Base-by-base conservation (phyloP, 140 eudicot genomes). In the Stevia rebaudiana region DNA sequence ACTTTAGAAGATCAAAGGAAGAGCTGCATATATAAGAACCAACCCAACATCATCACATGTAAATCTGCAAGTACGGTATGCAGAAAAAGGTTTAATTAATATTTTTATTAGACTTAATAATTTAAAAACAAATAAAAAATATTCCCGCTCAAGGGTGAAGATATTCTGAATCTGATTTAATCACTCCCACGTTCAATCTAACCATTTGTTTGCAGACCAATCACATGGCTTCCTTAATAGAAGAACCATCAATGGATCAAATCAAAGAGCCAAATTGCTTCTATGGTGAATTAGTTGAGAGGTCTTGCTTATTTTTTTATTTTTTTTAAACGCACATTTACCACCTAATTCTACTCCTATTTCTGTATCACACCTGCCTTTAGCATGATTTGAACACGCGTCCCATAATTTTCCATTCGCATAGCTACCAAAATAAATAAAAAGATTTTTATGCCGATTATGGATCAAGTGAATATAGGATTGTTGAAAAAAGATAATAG, bases 181-280 rank as follows among this genome's bases (percentile, higher is more conserved):
- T 81, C 65, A 86, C 76, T 78, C 80, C 83, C 90, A 86, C 77
- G 90, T 83, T 86, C 82, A 78, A 72, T 61, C 57, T 42, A 58
- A 40, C 76, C 39, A 46, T 53, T 58, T 52, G 59, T 51, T 53
- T n/a, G n/a, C n/a, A n/a, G n/a, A 36, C 28, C 74, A 44, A 39
- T 69, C 90, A 80, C 90, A 78, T 83, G 90, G 87, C 50, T 71
- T 64, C 42, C 53, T 82, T 76, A 63, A 50, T 67, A 78, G 60
- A 66, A 70, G 80, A 74, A 80, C 80, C 77, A 71, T 69, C 79
- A 72, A 48, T 65, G 69, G 74, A 75, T 77, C 77, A 67, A 81
- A 74, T 7, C 5, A 6, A 15, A 3, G 5, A 13, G 13, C 13
- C 13, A 11, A 7, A 39, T 39, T 39, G 44, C 44, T 39, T 28